phyloP scores from a whole-genome alignment of 805 yeast species.

The Candida tallmaniae region DNA sequence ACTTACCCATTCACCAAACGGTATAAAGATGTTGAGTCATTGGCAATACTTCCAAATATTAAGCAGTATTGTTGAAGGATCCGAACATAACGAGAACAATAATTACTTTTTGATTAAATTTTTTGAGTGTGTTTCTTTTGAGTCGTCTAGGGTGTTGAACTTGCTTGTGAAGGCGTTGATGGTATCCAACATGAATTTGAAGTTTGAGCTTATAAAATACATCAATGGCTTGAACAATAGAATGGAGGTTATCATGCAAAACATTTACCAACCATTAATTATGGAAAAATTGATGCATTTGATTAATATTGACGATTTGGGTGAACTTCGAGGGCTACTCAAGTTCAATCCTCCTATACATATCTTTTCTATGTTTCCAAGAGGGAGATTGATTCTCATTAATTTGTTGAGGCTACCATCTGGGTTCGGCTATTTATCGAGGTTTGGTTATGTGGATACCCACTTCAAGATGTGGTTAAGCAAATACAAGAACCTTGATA shows the following conservation, averaged over 20 bases:
- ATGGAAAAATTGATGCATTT: slow-evolving; percentile 1
- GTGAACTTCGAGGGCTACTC: slow-evolving; percentile 17
- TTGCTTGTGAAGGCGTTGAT: slow-evolving; percentile 64
- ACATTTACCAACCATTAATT: slow-evolving; percentile 8
- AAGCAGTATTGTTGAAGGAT: slow-evolving; percentile 59
- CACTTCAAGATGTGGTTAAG: slow-evolving; percentile 70
- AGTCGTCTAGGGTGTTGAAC: slow-evolving; percentile 2
- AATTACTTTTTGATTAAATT: slow-evolving; percentile 55
- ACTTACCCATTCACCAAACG: slow-evolving; percentile 54
- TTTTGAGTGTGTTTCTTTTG: slow-evolving; percentile 56
- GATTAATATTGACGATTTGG: not conserved
- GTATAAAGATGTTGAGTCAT: slow-evolving; percentile 64
- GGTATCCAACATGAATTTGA: slow-evolving; percentile 47
- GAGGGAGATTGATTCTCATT: slow-evolving; percentile 48
- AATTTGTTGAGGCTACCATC: slow-evolving; percentile 58
- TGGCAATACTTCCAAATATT: slow-evolving; percentile 85
- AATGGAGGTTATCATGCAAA: slow-evolving; percentile 3
- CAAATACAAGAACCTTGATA: slow-evolving; percentile 35
- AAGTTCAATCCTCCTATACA: slow-evolving; percentile 51
- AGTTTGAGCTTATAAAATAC: slow-evolving; percentile 23
- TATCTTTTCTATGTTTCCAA: slow-evolving; percentile 18
- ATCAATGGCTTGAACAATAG: slow-evolving; percentile 5
- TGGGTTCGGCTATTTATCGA: slow-evolving; percentile 67
- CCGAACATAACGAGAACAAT: slow-evolving; percentile 23
- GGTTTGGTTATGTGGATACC: slow-evolving; percentile 53